Percentiles rank a stretch among this genome's conserved stretches.
These are phyloP conservation scores for Pseudonitzschia pungens DNA, from an alignment of 108 stramenopile genomes.

Conservation along the genomic window DNA sequence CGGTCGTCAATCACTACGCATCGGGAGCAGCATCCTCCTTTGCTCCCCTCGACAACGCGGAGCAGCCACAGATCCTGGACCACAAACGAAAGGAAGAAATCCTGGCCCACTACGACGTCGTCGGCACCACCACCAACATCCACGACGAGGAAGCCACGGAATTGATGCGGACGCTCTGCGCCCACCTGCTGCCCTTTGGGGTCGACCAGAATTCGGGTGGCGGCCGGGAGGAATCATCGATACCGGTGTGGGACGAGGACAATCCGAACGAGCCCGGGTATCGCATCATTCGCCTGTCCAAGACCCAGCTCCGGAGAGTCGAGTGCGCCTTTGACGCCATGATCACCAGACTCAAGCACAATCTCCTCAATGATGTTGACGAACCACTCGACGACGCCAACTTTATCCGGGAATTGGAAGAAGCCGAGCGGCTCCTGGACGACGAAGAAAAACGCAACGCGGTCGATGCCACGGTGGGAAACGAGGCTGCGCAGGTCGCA, in stretches of 20 bases:
- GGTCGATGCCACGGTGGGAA: conserved; percentile 10
- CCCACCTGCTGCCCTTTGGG: conserved; percentile 64
- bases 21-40: neutral
- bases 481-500: neutral
- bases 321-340: conserved; percentile 71
- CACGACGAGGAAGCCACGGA: conserved; percentile 42
- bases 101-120: conserved; percentile 26
- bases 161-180: conserved; percentile 75
- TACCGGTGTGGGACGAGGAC: conserved; percentile 69
- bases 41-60: neutral
- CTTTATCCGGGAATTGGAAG: conserved; percentile 74
- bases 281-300: conserved; percentile 66
- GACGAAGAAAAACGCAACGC: conserved; percentile 33
- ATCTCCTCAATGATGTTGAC: conserved; percentile 26
- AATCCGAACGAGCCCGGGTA: conserved; percentile 82
- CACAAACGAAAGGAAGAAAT: conserved; percentile 4
- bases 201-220: conserved; percentile 46
- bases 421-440: conserved; percentile 69
- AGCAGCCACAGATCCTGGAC: conserved; percentile 6
- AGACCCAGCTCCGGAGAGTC: conserved; percentile 55
- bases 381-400: conserved; percentile 41
- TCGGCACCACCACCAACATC: conserved; percentile 7
- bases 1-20: conserved; percentile 10
- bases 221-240: conserved; percentile 24
- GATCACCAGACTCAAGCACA: conserved; percentile 45